Evolutionary conservation across 1,139 yeast genomes (phyloP), one percentile per base, ranked within the genome.

Genomic region (Yamadazyma taylorii): DNA sequence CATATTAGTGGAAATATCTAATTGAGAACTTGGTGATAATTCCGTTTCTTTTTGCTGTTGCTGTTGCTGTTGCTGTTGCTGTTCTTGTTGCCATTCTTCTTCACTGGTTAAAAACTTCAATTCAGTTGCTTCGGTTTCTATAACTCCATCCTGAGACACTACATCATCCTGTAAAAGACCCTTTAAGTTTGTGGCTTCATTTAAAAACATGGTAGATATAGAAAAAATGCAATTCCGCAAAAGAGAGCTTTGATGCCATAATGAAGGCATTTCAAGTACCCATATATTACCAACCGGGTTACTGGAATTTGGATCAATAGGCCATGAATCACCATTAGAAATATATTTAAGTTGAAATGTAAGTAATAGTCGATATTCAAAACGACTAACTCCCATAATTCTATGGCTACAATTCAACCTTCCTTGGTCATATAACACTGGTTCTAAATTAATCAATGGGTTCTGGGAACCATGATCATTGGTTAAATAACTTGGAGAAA

Each of bases 301-400:
- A 4, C 10, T 12, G 9, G 17, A 4, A 5, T 17, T 8, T 8
- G 19, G 10, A 6, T 17, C 19, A 6, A 27, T n/a, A 4, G 12
- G 17, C 8, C n/a, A 4, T 5, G 24, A 11, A 30, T 9, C 9
- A 5, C 12, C 15, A 13, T 31, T 13, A 4, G 11, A 5, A 5
- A 31, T 10, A 13, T 22, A 34, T 8, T 8, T 8, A 7, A 4
- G 8, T 13, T 30, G 21, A 15, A 35, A 35, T 12, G 25, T 32
- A 11, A 17, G 9, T 24, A 61, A 38, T 14, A 63, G 54, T 15
- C 60, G 50, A 25, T 48, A 44, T 38, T 63, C 69, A 36, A 61
- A 61, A 12, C 45, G 43, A 17, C 60, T 41, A 17, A 63, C 41
- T 3, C 52, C 40, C 23, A 35, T 8, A n/a, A 15, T 15, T 24